These are phyloP conservation scores for Tolypocladium ovalisporum DNA, from an alignment of 2,329 filamentous ascomycete species.

Conservation along the genomic window DNA sequence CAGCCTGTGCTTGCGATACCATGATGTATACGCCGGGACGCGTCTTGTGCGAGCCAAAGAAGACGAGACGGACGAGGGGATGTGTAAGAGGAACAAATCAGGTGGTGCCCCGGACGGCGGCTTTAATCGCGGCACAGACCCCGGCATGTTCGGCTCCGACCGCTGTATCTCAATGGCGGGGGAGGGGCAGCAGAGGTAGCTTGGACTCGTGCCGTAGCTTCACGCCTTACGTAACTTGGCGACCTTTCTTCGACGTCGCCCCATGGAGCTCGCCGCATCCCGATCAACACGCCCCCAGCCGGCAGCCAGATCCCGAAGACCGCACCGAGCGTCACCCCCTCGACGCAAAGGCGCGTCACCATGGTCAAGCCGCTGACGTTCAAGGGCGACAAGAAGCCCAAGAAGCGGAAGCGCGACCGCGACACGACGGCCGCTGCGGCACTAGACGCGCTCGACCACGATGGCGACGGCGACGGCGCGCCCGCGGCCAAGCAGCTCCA, in stretches of 20 bases:
- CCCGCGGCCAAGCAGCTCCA: conserved; percentile 10
- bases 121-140: background rate
- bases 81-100: background rate
- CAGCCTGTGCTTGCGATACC: conserved; percentile 40
- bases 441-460: conserved; percentile 18
- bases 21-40: conserved; percentile 16
- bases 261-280: conserved; percentile 23
- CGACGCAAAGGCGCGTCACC: conserved; percentile 9
- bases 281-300: conserved; percentile 6
- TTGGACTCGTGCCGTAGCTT: too few species aligned
- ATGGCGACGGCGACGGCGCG: conserved; percentile 32
- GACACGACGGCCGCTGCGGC: too few species aligned
- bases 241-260: background rate
- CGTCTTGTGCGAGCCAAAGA: background rate
- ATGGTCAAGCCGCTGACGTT: conserved; percentile 90
- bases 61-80: background rate
- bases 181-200: conserved; percentile 13
- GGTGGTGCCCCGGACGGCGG: background rate
- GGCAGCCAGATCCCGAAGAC: background rate
- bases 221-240: conserved; percentile 16
- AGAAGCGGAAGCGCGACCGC: conserved; percentile 73
- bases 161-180: background rate
- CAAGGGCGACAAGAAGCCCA: conserved; percentile 93
- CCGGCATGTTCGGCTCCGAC: background rate
- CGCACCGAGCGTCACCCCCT: background rate